Evolutionary conservation across 805 yeast genomes (phyloP), one percentile per base, ranked within the genome.

Genomic region (Hanseniaspora thailandica): DNA sequence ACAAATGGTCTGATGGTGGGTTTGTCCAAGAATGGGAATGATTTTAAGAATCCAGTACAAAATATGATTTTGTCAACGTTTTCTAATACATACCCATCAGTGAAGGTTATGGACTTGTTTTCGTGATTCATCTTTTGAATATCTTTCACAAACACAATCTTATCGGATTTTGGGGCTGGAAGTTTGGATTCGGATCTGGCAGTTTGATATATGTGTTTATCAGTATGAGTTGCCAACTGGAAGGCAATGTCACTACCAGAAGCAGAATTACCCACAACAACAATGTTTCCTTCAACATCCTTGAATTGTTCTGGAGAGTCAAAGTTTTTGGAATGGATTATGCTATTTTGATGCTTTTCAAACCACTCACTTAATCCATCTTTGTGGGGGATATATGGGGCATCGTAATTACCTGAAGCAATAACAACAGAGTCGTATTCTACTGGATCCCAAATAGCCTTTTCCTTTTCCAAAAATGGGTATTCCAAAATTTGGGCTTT

Each of bases 221-320:
- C 20, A 44, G 76, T 67, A 3, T 55, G 61, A 2, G 70, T 68
- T 1, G 80, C 76, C 19, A 81, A 61, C 61, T 84, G 89, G 54
- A 73, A 74, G 2, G 86, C 76, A 40, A 84, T 69, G 62, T 87
- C 95, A 19, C 78, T 76, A 26, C 90, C 95, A 30, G 87, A 80
- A 2, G 93, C 83, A 10, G 82, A 79, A 59, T 81, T 82, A 0
- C 95, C 95, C n/a, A 86, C 77, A 6, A 85, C 74, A 43, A 86
- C 64, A 15, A 81, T 78, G 31, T 66, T 71, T 13, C 61, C 61
- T 43, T 69, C 64, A 23, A 69, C 65, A 6, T 61, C 59, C 36
- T 49, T 28, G 55, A 70, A 82, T 13, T 69, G 70, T 1, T 69
- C 69, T 0, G 80, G 73, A 19, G 64, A 64, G 54, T 80, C 72